These are phyloP conservation scores for Psilocybe subaeruginosa DNA, from an alignment of 768 basidiomycete species.

Conservation along the genomic window DNA sequence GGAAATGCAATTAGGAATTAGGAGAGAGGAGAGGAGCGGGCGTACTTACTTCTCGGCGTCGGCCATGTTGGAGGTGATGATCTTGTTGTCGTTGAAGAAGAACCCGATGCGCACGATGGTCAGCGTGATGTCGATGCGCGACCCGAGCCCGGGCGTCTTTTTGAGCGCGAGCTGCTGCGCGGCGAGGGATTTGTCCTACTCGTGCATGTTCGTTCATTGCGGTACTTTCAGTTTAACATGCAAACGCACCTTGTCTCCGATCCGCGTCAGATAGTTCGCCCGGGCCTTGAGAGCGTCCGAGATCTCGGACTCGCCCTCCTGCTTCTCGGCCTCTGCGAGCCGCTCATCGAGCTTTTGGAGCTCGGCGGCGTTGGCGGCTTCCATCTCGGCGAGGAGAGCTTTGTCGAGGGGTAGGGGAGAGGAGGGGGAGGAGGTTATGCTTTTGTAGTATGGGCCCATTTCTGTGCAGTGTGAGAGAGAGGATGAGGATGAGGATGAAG, in stretches of 20 bases:
- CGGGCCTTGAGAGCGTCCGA: slow-evolving; percentile 83
- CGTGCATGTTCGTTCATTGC: no score
- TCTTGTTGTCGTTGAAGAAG: slow-evolving; percentile 80
- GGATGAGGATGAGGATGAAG: background rate
- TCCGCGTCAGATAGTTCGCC: slow-evolving; percentile 85
- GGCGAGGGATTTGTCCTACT: slow-evolving; percentile 75
- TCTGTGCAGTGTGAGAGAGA: slow-evolving; percentile 42
- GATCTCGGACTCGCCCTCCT: slow-evolving; percentile 92
- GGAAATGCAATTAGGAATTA: no score
- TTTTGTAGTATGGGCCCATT: slow-evolving; percentile 85
- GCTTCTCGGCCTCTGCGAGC: slow-evolving; percentile 85
- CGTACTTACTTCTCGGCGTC: slow-evolving; percentile 78
- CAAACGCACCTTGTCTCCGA: slow-evolving; percentile 71
- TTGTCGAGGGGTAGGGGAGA: slow-evolving; percentile 52
- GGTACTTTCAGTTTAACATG: no score
- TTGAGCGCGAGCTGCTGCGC: slow-evolving; percentile 85
- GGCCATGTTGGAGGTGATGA: slow-evolving; percentile 72
- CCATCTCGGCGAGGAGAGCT: slow-evolving; percentile 56
- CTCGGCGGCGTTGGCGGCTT: slow-evolving; percentile 71
- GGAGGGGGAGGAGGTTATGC: slow-evolving; percentile 56
- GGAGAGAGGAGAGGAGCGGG: no score
- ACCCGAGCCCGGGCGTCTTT: slow-evolving; percentile 92
- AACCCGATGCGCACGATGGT: slow-evolving; percentile 88
- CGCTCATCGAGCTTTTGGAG: slow-evolving; percentile 77
- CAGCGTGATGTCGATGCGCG: slow-evolving; percentile 90